A percentile compares a stretch with the other conserved stretches of the same genome.
These are phyloP conservation scores for Aspergillus sp. DNA, from an alignment of 2,329 filamentous ascomycete genomes.

Conservation along the genomic window DNA sequence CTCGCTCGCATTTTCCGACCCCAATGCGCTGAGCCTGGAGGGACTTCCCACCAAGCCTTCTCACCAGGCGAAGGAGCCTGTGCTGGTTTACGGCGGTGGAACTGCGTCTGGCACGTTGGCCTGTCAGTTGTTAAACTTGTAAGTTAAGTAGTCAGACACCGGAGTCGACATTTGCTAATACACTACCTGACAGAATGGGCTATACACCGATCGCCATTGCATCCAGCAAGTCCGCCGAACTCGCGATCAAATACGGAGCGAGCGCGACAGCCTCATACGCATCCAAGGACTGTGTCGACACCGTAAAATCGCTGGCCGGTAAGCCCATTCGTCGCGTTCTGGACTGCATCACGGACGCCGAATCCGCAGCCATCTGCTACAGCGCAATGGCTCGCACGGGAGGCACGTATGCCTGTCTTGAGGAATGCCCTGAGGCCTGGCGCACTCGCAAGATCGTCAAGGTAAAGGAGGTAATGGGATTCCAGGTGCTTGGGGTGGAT, in stretches of 20 bases:
- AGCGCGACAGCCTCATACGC: neutral
- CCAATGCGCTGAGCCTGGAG: neutral
- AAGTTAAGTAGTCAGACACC: no score
- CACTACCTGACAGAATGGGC: neutral
- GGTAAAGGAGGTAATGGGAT: neutral
- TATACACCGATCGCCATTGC: neutral
- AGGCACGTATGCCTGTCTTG: neutral
- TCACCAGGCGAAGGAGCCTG: neutral
- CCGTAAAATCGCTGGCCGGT: neutral
- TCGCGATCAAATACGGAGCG: neutral
- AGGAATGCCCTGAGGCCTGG: neutral
- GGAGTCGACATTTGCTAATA: neutral
- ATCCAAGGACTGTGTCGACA: neutral
- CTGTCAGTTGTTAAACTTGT: neutral
- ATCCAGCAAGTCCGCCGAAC: neutral
- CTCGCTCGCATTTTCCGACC: neutral
- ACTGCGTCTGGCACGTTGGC: neutral
- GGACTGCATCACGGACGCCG: neutral
- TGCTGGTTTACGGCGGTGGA: neutral
- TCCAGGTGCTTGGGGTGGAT: neutral
- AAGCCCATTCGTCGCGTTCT: neutral
- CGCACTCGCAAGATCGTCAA: neutral
- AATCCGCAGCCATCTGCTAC: neutral
- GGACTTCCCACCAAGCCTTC: neutral
- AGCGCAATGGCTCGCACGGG: neutral